Percentiles rank a stretch among this genome's conserved stretches.
Evolutionary conservation across 768 basidiomycete genomes (phyloP).

Genomic region (Amanita molliuscula): DNA sequence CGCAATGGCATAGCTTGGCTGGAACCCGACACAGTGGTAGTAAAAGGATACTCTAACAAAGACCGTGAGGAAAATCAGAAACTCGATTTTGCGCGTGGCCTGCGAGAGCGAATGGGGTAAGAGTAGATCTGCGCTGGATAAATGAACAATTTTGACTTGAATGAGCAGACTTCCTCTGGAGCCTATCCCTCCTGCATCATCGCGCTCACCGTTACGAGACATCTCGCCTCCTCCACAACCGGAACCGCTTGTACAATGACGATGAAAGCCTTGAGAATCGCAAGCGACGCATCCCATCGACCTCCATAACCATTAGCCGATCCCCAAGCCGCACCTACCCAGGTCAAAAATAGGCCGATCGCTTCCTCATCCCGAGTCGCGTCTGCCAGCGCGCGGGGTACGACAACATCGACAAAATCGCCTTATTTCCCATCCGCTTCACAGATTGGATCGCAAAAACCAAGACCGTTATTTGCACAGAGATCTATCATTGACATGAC

Average conservation of each 20-base stretch:
- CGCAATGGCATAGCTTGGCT: constrained; percentile 69
- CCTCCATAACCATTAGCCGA: constrained; percentile 2
- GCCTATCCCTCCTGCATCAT: constrained; percentile 10
- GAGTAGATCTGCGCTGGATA: constrained; percentile 11
- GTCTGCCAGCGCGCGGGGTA: not conserved
- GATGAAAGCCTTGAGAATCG: constrained; percentile 6
- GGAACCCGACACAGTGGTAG: constrained; percentile 51
- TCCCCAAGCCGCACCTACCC: not conserved
- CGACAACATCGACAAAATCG: not conserved
- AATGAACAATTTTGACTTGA: constrained; percentile 1
- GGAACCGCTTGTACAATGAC: constrained; percentile 8
- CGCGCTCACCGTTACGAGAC: constrained; percentile 18
- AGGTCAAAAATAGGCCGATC: not conserved
- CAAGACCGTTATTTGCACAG: not conserved
- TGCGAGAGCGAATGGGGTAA: constrained; percentile 63
- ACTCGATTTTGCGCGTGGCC: constrained; percentile 46
- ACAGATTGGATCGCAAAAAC: not conserved
- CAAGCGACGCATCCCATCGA: constrained; percentile 8
- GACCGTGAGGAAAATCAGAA: constrained; percentile 55
- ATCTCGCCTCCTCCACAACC: constrained; percentile 13
- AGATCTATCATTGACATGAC: constrained; percentile 3
- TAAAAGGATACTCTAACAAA: constrained; percentile 52
- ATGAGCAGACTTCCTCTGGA: constrained; percentile 12
- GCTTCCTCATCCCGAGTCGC: constrained; percentile 1
- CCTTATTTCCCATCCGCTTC: not conserved